These are phyloP conservation scores for Lycium ferocissimum DNA, from an alignment of 257 asterid species.

Conservation along the genomic window DNA sequence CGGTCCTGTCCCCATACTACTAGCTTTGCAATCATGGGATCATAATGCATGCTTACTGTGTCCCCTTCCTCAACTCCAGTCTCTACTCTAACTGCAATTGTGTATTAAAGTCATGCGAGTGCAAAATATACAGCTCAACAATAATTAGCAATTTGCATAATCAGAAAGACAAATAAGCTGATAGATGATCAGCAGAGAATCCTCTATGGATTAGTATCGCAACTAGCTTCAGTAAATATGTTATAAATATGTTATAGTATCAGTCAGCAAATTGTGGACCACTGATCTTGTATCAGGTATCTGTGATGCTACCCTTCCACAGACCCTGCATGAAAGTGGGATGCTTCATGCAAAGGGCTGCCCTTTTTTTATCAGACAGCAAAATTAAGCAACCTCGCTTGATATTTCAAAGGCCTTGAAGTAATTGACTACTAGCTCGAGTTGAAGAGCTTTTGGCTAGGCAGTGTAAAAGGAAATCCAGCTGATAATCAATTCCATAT, in stretches of 20 bases:
- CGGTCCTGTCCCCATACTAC: conserved; percentile 98
- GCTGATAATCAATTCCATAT: neutral
- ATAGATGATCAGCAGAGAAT: conserved; percentile 13
- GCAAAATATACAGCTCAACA: conserved; percentile 33
- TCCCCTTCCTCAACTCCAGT: conserved; percentile 99
- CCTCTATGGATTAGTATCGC: neutral
- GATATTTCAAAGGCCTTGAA: neutral
- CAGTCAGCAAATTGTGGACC: conserved; percentile 19
- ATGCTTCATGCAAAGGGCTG: neutral
- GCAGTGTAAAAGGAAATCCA: conserved; percentile 26
- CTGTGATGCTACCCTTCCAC: neutral
- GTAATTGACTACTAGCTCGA: neutral
- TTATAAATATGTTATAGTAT: neutral
- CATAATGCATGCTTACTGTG: conserved; percentile 96
- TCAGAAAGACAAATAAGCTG: conserved; percentile 15
- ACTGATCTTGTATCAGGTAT: conserved; percentile 12
- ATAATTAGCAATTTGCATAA: neutral
- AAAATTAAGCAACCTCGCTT: conserved; percentile 11
- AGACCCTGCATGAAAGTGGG: neutral
- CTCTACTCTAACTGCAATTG: conserved; percentile 86
- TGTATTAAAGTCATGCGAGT: conserved; percentile 45
- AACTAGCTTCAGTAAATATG: conserved; percentile 4
- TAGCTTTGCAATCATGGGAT: conserved; percentile 99
- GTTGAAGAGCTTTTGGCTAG: conserved; percentile 5
- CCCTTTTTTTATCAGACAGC: neutral